These are phyloP conservation scores for Homolaphlyctis polyrhiza DNA, from an alignment of 371 early-diverging fungal genomes.

Conservation along the genomic window DNA sequence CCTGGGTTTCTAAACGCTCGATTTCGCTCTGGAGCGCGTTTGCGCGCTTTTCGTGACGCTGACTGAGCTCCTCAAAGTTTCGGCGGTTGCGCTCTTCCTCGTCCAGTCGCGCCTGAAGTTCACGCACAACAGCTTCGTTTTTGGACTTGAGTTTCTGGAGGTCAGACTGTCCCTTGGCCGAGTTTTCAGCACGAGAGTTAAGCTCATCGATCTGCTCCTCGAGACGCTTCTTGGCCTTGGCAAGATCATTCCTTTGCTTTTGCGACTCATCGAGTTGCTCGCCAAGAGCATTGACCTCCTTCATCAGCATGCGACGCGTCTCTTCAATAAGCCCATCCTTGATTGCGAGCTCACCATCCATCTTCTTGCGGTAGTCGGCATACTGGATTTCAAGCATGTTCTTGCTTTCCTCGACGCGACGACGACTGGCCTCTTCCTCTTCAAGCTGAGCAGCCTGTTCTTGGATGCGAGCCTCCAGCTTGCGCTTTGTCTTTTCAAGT, in stretches of 20 bases:
- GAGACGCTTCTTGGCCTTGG: constrained; percentile 56
- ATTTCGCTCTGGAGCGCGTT: constrained; percentile 60
- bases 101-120: constrained; percentile 60
- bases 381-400: constrained; percentile 59
- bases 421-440: constrained; percentile 50
- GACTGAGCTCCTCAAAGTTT: constrained; percentile 70
- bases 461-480: constrained; percentile 55
- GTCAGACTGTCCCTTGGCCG: constrained; percentile 61
- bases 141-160: constrained; percentile 63
- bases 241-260: constrained; percentile 46
- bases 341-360: constrained; percentile 58
- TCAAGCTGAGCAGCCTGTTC: constrained; percentile 58
- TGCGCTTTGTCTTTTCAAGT: constrained; percentile 59
- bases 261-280: constrained; percentile 64
- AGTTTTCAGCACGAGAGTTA: constrained; percentile 45
- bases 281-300: constrained; percentile 71
- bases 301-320: constrained; percentile 61
- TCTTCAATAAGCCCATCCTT: constrained; percentile 72
- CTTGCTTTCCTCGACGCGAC: constrained; percentile 63
- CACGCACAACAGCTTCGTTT: constrained; percentile 47
- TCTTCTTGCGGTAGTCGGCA: constrained; percentile 53
- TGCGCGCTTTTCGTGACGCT: constrained; percentile 73
- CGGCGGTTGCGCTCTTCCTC: constrained; percentile 57
- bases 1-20: constrained; percentile 58
- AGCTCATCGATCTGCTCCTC: constrained; percentile 60